phyloP scores from a whole-genome alignment of 2,329 filamentous ascomycete species.

The Orbilia ellipsospora region DNA sequence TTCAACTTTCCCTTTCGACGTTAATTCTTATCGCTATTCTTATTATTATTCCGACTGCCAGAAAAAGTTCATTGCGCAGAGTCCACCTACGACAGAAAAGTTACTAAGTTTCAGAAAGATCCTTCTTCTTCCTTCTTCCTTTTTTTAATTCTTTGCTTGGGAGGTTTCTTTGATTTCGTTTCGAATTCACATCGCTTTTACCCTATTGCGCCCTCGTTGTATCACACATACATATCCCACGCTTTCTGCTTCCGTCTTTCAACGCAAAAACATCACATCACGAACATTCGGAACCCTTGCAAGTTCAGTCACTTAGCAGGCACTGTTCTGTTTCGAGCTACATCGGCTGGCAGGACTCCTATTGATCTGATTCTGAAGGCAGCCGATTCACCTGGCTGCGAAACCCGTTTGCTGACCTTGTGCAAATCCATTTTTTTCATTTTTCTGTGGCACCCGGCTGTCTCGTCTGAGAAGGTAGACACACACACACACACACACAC shows the following conservation, averaged over 20 bases:
- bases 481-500: not conserved
- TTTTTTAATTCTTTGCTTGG: conserved; percentile 17
- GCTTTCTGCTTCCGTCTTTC: conserved; percentile 38
- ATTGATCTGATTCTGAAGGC: conserved; percentile 26
- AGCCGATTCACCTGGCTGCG: conserved; percentile 44
- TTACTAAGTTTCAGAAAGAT: not conserved
- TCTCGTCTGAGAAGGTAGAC: conserved; percentile 48
- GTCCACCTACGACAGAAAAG: conserved; percentile 15
- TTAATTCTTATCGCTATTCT: conserved; percentile 18
- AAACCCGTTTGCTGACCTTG: conserved; percentile 33
- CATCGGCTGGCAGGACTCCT: not conserved
- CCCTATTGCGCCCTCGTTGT: not conserved
- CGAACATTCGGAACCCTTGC: conserved; percentile 22
- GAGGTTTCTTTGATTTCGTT: conserved; percentile 42
- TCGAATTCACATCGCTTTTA: not conserved
- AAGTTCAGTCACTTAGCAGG: conserved; percentile 14
- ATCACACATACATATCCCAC: conserved; percentile 13
- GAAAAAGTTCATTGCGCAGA: conserved; percentile 28
- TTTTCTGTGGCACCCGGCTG: conserved; percentile 43
- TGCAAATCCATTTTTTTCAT: conserved; percentile 7
- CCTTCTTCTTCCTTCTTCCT: conserved; percentile 9
- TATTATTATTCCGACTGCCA: conserved; percentile 32
- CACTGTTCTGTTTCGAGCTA: conserved; percentile 4
- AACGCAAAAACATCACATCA: conserved; percentile 38
- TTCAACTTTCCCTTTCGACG: conserved; percentile 16